Conservation (phyloP, 2,329 filamentous ascomycete genomes). For the Magnaporthiopsis incrustans region DNA sequence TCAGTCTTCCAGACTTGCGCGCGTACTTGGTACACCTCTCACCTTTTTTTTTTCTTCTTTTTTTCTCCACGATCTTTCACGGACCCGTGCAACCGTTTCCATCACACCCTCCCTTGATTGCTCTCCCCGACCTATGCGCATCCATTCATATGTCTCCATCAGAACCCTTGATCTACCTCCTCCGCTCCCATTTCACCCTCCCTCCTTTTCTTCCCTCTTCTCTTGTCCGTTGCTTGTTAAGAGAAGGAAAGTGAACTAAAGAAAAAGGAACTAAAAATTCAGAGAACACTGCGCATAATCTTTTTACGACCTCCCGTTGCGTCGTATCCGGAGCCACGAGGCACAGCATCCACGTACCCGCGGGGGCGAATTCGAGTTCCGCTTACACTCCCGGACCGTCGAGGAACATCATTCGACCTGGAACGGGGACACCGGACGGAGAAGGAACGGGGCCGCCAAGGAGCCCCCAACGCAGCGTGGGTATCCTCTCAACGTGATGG, state of each 20-base stretch:
- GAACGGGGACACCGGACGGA: slow-evolving; percentile 19
- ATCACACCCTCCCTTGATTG: neutral
- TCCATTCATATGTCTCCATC: neutral
- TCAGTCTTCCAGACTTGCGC: slow-evolving; percentile 9
- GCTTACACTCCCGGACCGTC: slow-evolving; percentile 10
- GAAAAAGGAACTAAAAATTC: neutral
- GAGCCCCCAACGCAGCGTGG: neutral
- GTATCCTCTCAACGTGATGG: slow-evolving; percentile 27
- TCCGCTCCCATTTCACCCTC: neutral
- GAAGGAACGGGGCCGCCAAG: slow-evolving; percentile 9
- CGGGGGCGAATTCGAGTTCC: neutral
- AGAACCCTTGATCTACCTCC: neutral
- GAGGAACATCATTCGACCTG: slow-evolving; percentile 18
- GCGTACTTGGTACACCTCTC: slow-evolving; percentile 9
- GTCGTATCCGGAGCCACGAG: neutral
- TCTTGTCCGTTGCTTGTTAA: neutral
- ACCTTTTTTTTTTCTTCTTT: neutral
- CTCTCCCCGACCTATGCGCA: neutral
- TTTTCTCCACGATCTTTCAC: slow-evolving; percentile 11
- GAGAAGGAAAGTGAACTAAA: neutral
- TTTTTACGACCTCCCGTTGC: neutral
- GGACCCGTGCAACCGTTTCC: slow-evolving; percentile 9
- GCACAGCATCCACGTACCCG: neutral
- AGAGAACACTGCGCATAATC: neutral
- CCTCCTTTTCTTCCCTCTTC: neutral